Evolutionary conservation across 2,329 filamentous ascomycete species (phyloP).

Genomic region (Periconia sp.): DNA sequence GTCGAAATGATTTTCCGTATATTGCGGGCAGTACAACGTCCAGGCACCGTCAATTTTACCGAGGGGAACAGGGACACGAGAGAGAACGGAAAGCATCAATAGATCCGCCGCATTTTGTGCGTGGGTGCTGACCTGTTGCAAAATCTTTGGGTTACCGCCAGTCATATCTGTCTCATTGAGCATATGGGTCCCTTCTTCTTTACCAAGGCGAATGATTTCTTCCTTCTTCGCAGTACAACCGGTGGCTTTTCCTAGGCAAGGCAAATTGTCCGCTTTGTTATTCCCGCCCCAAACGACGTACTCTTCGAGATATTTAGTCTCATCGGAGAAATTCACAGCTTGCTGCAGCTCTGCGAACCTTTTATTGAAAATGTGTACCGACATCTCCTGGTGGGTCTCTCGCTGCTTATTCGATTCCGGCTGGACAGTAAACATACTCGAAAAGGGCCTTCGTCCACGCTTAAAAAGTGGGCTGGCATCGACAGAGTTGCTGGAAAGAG

Average conservation of each 20-base stretch:
- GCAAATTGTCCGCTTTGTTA: slow-evolving; percentile 14
- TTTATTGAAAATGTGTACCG: slow-evolving; percentile 20
- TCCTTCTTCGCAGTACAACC: slow-evolving; percentile 37
- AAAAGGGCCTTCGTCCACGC: not conserved
- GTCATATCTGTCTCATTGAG: slow-evolving; percentile 7
- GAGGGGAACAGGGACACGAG: slow-evolving; percentile 32
- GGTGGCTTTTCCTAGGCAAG: slow-evolving; percentile 33
- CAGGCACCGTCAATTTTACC: slow-evolving; percentile 30
- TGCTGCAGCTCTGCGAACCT: slow-evolving; percentile 17
- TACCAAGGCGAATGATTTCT: slow-evolving; percentile 21
- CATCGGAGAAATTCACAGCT: slow-evolving; percentile 35
- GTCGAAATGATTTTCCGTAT: slow-evolving; percentile 31
- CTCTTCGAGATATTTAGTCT: slow-evolving; percentile 21
- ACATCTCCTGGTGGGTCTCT: slow-evolving; percentile 25
- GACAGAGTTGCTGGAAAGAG: not conserved
- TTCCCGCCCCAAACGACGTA: slow-evolving; percentile 16
- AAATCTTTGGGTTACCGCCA: slow-evolving; percentile 3
- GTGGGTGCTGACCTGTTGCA: slow-evolving; percentile 10
- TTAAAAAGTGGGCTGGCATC: not conserved
- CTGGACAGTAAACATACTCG: not conserved
- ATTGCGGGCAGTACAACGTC: slow-evolving; percentile 35
- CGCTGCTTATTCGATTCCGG: slow-evolving; percentile 13
- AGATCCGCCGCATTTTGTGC: slow-evolving; percentile 19
- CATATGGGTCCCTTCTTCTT: slow-evolving; percentile 10
- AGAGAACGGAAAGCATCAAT: slow-evolving; percentile 21